These are phyloP conservation scores for Coemansia sp. DNA, from an alignment of 192 early-diverging fungal species.

Conservation along the genomic window DNA sequence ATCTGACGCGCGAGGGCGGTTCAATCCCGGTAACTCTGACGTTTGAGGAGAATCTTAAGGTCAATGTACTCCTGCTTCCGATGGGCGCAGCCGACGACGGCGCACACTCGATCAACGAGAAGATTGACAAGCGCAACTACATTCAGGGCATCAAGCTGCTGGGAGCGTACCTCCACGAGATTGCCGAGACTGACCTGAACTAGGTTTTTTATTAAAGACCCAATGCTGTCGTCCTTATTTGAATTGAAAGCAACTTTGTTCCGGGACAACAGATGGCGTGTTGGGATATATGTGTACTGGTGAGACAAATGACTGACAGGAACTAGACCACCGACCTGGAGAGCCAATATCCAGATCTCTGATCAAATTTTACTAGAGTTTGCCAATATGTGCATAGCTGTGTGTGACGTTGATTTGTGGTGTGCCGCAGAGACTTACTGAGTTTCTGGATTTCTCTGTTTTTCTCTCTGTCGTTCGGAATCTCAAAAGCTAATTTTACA, in stretches of 20 bases:
- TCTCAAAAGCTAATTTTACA: background rate
- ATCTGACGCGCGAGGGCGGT: slow-evolving; percentile 96
- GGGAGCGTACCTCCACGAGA: slow-evolving; percentile 86
- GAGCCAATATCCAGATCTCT: no score
- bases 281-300: no score
- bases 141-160: slow-evolving; percentile 94
- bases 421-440: no score
- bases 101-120: slow-evolving; percentile 98
- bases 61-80: slow-evolving; percentile 89
- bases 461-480: background rate
- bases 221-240: no score
- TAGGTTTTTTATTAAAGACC: background rate
- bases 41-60: slow-evolving; percentile 92
- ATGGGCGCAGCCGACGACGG: slow-evolving; percentile 95
- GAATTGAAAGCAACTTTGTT: no score
- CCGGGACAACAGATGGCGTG: no score
- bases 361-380: no score
- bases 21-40: slow-evolving; percentile 97
- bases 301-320: no score
- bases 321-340: no score
- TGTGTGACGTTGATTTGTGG: no score
- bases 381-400: no score
- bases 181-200: slow-evolving; percentile 55
- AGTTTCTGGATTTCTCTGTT: background rate
- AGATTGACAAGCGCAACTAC: slow-evolving; percentile 90